Evolutionary conservation across 2,329 filamentous ascomycete species (phyloP).

Genomic region (Beauveria sp.): DNA sequence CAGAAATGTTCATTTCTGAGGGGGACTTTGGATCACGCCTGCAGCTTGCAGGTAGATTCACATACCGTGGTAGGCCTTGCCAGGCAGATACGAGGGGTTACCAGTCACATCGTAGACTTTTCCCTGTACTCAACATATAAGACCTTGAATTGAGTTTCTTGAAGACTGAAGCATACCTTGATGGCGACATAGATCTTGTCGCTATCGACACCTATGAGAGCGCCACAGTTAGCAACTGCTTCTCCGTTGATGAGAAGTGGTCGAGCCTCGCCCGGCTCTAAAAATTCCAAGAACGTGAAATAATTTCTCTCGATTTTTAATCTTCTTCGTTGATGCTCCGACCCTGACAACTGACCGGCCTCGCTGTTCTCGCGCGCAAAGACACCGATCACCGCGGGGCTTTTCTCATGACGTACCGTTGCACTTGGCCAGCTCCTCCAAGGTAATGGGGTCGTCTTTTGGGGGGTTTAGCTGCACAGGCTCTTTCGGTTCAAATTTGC

Average conservation of each 20-base stretch:
- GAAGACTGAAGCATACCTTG: conserved; percentile 41
- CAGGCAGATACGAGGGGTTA: conserved; percentile 39
- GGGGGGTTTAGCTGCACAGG: conserved; percentile 72
- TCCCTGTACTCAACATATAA: conserved; percentile 48
- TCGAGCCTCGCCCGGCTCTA: not conserved
- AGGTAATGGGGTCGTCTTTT: conserved; percentile 79
- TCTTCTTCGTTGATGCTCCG: no score
- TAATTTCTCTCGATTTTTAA: no score
- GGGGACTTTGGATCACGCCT: no score
- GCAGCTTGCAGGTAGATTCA: conserved; percentile 25
- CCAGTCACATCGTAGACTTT: conserved; percentile 90
- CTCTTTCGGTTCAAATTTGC: conserved; percentile 71
- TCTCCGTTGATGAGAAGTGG: not conserved
- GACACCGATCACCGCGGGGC: not conserved
- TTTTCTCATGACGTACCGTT: conserved; percentile 55
- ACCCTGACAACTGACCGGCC: not conserved
- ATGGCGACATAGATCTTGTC: conserved; percentile 62
- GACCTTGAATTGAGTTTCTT: not conserved
- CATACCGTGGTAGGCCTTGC: conserved; percentile 69
- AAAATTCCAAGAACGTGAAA: not conserved
- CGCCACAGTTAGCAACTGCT: conserved; percentile 15
- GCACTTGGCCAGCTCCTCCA: conserved; percentile 70
- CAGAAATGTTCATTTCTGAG: no score
- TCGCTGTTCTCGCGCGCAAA: not conserved
- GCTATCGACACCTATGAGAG: conserved; percentile 51